These are phyloP conservation scores for Neurospora crassa DNA, from an alignment of 2,329 filamentous ascomycete genomes.

Conservation along the genomic window DNA sequence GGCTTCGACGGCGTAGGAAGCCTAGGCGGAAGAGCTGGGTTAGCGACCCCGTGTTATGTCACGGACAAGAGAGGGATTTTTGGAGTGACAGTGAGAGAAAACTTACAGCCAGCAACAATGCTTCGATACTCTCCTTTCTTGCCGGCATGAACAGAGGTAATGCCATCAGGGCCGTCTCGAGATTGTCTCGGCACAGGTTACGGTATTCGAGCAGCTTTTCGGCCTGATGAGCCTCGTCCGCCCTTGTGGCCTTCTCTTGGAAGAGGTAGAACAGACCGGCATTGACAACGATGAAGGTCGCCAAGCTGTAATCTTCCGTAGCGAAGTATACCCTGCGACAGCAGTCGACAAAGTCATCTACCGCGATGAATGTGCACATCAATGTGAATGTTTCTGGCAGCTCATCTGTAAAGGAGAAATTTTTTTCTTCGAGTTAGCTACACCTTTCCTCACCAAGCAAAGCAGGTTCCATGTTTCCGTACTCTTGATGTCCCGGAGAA, in stretches of 20 bases:
- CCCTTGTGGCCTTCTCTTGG: constrained; percentile 33
- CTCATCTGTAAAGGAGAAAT: constrained; percentile 17
- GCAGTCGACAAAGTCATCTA: constrained; percentile 39
- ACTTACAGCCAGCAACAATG: constrained; percentile 48
- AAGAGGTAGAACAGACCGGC: constrained; percentile 40
- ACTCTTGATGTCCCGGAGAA: constrained; percentile 38
- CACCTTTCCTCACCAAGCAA: too few relatives aligned
- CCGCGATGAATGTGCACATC: constrained; percentile 37
- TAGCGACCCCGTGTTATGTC: not conserved
- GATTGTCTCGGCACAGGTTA: constrained; percentile 34
- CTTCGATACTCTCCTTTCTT: constrained; percentile 44
- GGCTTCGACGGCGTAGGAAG: constrained; percentile 51
- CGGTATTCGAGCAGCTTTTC: constrained; percentile 25
- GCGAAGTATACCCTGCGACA: constrained; percentile 43
- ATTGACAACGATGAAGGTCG: constrained; percentile 41
- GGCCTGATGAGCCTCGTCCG: constrained; percentile 21
- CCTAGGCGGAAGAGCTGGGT: constrained; percentile 25
- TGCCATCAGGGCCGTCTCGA: constrained; percentile 40
- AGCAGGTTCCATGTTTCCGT: too few relatives aligned
- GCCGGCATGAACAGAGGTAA: constrained; percentile 48
- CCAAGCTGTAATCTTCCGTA: constrained; percentile 39
- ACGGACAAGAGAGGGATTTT: not conserved
- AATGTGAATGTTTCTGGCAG: constrained; percentile 41
- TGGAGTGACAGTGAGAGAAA: not conserved
- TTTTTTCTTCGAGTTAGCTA: too few relatives aligned